Evolutionary conservation across 306 rosid genomes (phyloP).

Genomic region (Styphnolobium japonicum): DNA sequence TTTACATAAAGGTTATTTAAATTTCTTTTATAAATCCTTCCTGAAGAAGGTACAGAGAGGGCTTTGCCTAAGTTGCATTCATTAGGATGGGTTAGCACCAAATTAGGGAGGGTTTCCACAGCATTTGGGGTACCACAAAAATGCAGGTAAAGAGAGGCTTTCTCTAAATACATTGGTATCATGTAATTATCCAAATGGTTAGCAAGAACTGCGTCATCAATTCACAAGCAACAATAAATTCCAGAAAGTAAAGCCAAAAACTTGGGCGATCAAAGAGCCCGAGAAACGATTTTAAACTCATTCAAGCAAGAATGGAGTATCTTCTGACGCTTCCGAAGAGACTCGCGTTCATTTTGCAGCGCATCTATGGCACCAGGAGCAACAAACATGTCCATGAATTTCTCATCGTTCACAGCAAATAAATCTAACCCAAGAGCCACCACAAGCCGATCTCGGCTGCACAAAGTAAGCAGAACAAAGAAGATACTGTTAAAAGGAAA

Average conservation of each 20-base stretch:
- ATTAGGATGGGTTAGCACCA: not conserved
- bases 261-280: constrained; percentile 45
- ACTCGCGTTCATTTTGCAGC: constrained; percentile 51
- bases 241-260: not conserved
- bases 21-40: not conserved
- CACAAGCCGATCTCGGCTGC: constrained; percentile 69
- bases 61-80: not conserved
- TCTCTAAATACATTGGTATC: constrained; percentile 4
- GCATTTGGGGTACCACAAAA: not conserved
- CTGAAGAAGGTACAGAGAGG: not conserved
- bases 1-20: not conserved
- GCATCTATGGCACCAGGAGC: constrained; percentile 67
- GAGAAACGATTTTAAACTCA: constrained; percentile 64
- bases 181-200: constrained; percentile 4
- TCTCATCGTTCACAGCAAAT: constrained; percentile 74
- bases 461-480: not conserved
- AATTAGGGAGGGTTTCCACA: not conserved
- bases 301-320: constrained; percentile 61
- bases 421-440: constrained; percentile 67
- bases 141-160: not conserved
- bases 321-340: constrained; percentile 68
- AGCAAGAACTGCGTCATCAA: not conserved
- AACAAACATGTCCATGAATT: constrained; percentile 74
- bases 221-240: not conserved
- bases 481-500: not conserved